Conservation (phyloP, 441 rosid species). For the Erodium texanum region DNA sequence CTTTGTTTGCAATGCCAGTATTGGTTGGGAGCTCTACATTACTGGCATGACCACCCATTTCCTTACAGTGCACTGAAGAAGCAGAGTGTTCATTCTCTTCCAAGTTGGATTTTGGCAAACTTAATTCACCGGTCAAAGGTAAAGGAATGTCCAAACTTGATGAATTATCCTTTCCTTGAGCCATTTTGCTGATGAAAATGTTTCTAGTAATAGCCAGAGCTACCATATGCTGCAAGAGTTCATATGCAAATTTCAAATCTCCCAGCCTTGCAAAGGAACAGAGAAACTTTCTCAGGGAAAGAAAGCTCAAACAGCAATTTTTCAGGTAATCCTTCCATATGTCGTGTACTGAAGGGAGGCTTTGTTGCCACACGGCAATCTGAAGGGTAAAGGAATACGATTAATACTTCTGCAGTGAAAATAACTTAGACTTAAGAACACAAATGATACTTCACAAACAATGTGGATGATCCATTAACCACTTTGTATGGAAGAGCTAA, state of each 20-base stretch:
- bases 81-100: slow-evolving; percentile 25
- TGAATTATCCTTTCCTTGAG: slow-evolving; percentile 27
- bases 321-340: slow-evolving; percentile 59
- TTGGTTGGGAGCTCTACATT: slow-evolving; percentile 15
- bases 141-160: slow-evolving; percentile 62
- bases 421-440: slow-evolving; percentile 10
- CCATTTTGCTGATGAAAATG: slow-evolving; percentile 20
- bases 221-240: slow-evolving; percentile 70
- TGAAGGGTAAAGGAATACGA: slow-evolving; percentile 28
- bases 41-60: slow-evolving; percentile 20
- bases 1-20: slow-evolving; percentile 17
- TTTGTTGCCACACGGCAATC: slow-evolving; percentile 64
- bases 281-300: slow-evolving; percentile 44
- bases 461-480: background rate
- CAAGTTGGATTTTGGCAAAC: slow-evolving; percentile 24
- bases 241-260: slow-evolving; percentile 61
- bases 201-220: slow-evolving; percentile 33
- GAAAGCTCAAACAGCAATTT: slow-evolving; percentile 43
- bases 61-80: slow-evolving; percentile 11
- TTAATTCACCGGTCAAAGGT: slow-evolving; percentile 33
- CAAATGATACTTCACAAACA: background rate
- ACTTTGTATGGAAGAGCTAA: slow-evolving; percentile 6
- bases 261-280: slow-evolving; percentile 57
- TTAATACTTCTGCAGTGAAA: slow-evolving; percentile 5
- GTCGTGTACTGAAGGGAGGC: slow-evolving; percentile 39